Conservation (phyloP, 2,329 filamentous ascomycete species). For the Hypoxylon sp. region DNA sequence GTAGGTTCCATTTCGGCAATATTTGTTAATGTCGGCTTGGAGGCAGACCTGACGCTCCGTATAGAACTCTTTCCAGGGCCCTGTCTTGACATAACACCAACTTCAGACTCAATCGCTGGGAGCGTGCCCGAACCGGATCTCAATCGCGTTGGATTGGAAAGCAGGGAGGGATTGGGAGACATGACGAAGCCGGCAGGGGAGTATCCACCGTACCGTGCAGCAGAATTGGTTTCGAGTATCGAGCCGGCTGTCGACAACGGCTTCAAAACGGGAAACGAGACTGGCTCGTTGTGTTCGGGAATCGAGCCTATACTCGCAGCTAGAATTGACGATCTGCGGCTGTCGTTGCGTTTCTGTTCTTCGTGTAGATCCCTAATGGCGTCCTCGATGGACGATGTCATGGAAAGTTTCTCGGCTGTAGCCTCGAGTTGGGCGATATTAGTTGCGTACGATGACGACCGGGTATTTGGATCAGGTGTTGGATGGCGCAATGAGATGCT, state of each 20-base stretch:
- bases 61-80: conserved; percentile 67
- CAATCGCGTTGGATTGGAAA: conserved; percentile 61
- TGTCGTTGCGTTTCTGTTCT: conserved; percentile 77
- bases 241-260: conserved; percentile 65
- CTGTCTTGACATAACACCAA: conserved; percentile 60
- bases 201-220: conserved; percentile 76
- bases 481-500: conserved; percentile 66
- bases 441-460: conserved; percentile 70
- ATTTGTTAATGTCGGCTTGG: conserved; percentile 64
- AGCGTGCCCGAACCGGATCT: conserved; percentile 66
- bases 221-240: conserved; percentile 76
- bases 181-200: conserved; percentile 76
- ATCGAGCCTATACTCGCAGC: conserved; percentile 60
- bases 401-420: conserved; percentile 78
- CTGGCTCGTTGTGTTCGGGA: conserved; percentile 47
- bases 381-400: conserved; percentile 80
- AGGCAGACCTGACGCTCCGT: conserved; percentile 61
- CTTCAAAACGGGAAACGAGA: conserved; percentile 54
- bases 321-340: conserved; percentile 71
- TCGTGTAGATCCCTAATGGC: conserved; percentile 80
- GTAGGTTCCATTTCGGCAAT: conserved; percentile 69
- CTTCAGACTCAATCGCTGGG: conserved; percentile 56
- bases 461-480: conserved; percentile 70
- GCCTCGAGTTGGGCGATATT: conserved; percentile 82
- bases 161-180: conserved; percentile 72